Conservation (phyloP, 805 yeast genomes). For the Ogataea henricii region DNA sequence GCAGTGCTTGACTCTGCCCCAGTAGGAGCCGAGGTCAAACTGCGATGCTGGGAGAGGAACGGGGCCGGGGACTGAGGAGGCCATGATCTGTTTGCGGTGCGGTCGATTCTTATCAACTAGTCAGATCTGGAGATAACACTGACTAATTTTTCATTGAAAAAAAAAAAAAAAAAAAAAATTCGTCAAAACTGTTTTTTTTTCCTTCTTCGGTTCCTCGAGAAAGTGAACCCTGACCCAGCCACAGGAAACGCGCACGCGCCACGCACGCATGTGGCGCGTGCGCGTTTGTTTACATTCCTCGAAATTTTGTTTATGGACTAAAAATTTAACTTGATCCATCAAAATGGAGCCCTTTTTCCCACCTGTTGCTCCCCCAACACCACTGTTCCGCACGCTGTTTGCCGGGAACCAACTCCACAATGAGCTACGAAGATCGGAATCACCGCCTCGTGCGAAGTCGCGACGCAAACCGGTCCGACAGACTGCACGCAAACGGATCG, state of each 20-base stretch:
- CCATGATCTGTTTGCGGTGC: conserved; percentile 50
- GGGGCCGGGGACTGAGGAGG: conserved; percentile 85
- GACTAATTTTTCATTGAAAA: conserved; percentile 10
- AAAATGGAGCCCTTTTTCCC: background rate
- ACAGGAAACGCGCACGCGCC: background rate
- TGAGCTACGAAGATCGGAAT: conserved; percentile 1
- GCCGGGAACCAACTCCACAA: too few relatives aligned
- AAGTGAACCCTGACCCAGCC: background rate
- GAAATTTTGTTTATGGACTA: background rate
- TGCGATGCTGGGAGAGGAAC: conserved; percentile 76
- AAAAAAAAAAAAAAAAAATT: background rate
- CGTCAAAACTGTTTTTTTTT: background rate
- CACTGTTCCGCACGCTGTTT: background rate
- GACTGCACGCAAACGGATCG: background rate
- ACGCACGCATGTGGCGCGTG: background rate
- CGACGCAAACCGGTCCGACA: background rate
- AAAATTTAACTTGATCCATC: background rate
- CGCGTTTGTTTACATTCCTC: conserved; percentile 5
- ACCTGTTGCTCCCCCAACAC: background rate
- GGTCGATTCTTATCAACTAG: background rate
- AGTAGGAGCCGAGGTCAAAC: conserved; percentile 78
- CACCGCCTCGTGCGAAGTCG: background rate
- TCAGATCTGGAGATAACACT: background rate
- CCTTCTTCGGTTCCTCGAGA: too few relatives aligned
- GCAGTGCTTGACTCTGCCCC: conserved; percentile 95